These are phyloP conservation scores for Nicotiana rustica DNA, from an alignment of 305 asterid genomes.

Conservation along the genomic window DNA sequence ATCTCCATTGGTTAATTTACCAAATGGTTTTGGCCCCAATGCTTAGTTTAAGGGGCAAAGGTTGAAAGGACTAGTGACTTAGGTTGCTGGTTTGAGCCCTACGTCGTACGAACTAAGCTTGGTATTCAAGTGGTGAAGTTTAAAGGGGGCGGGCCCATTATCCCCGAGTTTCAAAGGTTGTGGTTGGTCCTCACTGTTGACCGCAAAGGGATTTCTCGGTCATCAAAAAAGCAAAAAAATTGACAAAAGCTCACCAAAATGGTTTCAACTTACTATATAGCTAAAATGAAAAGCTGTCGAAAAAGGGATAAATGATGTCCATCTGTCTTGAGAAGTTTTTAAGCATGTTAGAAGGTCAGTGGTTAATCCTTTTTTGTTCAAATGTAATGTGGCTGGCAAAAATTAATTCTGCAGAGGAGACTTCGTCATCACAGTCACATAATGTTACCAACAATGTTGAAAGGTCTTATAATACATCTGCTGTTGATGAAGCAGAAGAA, in stretches of 20 bases:
- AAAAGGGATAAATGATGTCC: neutral
- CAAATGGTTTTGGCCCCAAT: neutral
- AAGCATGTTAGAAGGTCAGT: neutral
- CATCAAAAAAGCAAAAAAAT: no score
- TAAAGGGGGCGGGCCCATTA: no score
- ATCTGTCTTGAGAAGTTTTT: neutral
- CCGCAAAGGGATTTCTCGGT: neutral
- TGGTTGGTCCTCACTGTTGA: no score
- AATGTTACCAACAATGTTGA: conserved; percentile 45
- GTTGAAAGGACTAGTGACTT: no score
- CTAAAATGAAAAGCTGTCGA: neutral
- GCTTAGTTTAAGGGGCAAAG: neutral
- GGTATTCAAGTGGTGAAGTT: neutral
- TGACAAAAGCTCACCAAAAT: neutral
- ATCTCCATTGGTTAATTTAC: neutral
- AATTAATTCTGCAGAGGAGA: conserved; percentile 53
- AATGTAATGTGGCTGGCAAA: conserved; percentile 39
- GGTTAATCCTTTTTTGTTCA: conserved; percentile 29
- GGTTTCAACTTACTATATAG: neutral
- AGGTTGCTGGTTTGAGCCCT: no score
- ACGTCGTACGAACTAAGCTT: no score
- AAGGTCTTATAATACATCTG: conserved; percentile 46
- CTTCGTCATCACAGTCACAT: conserved; percentile 45
- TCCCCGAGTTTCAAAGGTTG: no score
- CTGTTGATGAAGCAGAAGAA: conserved; percentile 52